Base-by-base conservation (phyloP, 1,284 basidiomycete genomes). In the Pisolithus thermaeus region DNA sequence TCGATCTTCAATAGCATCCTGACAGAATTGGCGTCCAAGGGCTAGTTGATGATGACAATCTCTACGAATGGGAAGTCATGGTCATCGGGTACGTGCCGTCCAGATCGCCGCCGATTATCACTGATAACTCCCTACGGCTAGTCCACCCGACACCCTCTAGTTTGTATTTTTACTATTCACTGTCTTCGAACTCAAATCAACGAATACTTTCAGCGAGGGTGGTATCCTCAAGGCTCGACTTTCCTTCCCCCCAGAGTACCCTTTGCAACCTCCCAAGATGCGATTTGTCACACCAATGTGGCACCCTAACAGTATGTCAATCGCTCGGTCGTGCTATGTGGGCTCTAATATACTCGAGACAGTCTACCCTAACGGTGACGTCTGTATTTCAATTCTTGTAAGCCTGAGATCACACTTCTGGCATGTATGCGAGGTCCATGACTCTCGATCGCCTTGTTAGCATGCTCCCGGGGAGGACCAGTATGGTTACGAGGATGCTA, bases 401-500 rank as follows among this genome's bases (percentile, higher is more conserved):
- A 69, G 87, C 70, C 35, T 37, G 46, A 6, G 32, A 16, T 50
- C 40, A 27, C 16, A 41, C 50, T 32, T 47, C 30, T 8, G 32
- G 28, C 32, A 35, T 35, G 32, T 12, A 14, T 35, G 7, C 38
- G 22, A 32, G 49, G 42, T 23, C 39, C 39, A 28, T 41, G 20
- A 42, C 57, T 36, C 59, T 45, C 46, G 42, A 41, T 49, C 25
- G 36, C 49, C 36, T 25, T 52, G 43, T 44, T 7, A 93, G 91
- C 96, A 99, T 65, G 84, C 92, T 36, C 97, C 97, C 2, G 96
- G 94, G 46, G 91, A 96, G 54, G 97, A 99, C 71, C 90, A 98
- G 70, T 99, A 92, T 67, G 97, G 97, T 7, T 98, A 95, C 64
- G 97, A 99, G 69, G 92, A 97, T 63, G 95, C 97, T 1, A 89